Conservation (phyloP, 495 filamentous ascomycete species). For the Staphylotrichum tortipilum region DNA sequence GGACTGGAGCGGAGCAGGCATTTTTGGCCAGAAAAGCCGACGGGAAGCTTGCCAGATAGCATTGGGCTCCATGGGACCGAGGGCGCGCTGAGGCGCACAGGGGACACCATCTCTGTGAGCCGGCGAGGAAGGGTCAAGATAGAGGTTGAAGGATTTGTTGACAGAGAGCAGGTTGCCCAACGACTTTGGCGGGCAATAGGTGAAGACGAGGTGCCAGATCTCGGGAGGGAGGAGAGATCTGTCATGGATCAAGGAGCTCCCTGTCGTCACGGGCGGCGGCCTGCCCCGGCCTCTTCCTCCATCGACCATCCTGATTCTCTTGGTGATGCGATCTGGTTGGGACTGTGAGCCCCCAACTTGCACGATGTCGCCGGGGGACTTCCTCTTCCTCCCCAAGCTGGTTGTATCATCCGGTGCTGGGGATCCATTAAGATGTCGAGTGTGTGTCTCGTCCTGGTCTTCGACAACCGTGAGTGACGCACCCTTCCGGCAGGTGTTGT, state of each 20-base stretch:
- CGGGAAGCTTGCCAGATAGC: constrained; percentile 54
- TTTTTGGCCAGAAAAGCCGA: constrained; percentile 43
- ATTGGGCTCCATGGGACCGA: constrained; percentile 36
- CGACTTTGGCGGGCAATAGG: constrained; percentile 42
- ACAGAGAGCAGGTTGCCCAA: constrained; percentile 43
- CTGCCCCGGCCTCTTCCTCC: not conserved
- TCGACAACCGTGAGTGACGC: not conserved
- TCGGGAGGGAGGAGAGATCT: constrained; percentile 40
- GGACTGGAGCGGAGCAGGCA: constrained; percentile 48
- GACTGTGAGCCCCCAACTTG: not conserved
- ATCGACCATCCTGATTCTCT: constrained; percentile 32
- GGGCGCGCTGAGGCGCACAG: constrained; percentile 13
- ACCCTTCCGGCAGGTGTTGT: not conserved
- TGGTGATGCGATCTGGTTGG: constrained; percentile 9
- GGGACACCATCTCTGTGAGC: constrained; percentile 16
- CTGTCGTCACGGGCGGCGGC: constrained; percentile 4
- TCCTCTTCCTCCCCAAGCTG: constrained; percentile 32
- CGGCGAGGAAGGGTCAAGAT: constrained; percentile 39
- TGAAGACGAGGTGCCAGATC: constrained; percentile 50
- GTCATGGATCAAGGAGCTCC: constrained; percentile 13
- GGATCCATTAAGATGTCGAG: not conserved
- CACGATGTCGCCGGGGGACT: constrained; percentile 18
- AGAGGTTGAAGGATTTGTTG: constrained; percentile 45
- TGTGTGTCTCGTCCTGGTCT: not conserved
- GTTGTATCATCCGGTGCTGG: constrained; percentile 3